These are phyloP conservation scores for Kwoniella pini DNA, from an alignment of 768 basidiomycete genomes.

Conservation along the genomic window DNA sequence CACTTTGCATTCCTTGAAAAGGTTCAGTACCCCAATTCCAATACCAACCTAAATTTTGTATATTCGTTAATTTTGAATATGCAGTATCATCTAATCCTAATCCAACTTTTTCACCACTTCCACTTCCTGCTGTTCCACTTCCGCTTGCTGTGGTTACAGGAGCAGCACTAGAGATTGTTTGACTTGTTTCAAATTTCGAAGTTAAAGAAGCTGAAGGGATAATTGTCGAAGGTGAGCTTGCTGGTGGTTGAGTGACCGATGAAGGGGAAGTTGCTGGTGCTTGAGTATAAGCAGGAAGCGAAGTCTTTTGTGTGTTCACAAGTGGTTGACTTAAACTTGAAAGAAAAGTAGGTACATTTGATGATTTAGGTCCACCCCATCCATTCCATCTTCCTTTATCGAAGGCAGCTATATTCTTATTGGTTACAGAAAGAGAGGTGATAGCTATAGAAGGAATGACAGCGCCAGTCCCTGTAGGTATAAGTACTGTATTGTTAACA, in stretches of 20 bases:
- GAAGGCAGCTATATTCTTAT: too few relatives aligned
- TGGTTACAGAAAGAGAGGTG: too few relatives aligned
- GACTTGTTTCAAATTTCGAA: not conserved
- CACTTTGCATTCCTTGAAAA: constrained; percentile 10
- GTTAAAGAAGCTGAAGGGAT: not conserved
- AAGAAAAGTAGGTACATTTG: not conserved
- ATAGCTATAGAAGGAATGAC: not conserved
- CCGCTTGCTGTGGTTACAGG: not conserved
- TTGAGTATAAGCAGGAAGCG: too few relatives aligned
- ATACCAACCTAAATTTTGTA: constrained; percentile 25
- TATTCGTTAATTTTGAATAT: not conserved
- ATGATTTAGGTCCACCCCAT: not conserved
- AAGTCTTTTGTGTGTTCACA: too few relatives aligned
- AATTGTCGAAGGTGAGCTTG: not conserved
- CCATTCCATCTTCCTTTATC: not conserved
- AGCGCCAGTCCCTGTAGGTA: not conserved
- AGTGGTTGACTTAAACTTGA: too few relatives aligned
- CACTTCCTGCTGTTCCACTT: not conserved
- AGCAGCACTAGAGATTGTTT: not conserved
- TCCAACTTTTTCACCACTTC: constrained; percentile 9
- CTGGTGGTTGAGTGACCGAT: not conserved
- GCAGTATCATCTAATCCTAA: constrained; percentile 11
- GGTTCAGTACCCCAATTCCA: constrained; percentile 28
- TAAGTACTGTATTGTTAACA: not conserved
- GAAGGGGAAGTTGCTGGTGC: too few relatives aligned